phyloP scores from a whole-genome alignment of 2,329 filamentous ascomycete genomes.

The Pochonia chlamydosporia region DNA sequence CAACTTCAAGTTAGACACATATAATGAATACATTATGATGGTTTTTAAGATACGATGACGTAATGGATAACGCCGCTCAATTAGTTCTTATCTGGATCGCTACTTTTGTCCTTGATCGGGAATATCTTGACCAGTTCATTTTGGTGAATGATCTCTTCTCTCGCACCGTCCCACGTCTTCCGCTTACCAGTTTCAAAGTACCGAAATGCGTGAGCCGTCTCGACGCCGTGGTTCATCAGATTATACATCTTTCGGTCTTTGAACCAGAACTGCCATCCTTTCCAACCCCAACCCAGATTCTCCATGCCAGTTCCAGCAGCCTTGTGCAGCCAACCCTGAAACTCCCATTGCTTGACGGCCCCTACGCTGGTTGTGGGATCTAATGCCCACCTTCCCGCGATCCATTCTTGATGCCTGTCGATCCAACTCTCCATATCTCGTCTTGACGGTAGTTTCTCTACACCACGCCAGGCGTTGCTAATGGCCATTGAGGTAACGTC shows the following conservation, averaged over 20 bases:
- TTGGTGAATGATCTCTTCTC: slow-evolving; percentile 21
- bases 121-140: neutral
- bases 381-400: neutral
- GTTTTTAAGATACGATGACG: too few relatives aligned
- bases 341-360: slow-evolving; percentile 23
- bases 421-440: neutral
- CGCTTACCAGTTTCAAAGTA: slow-evolving; percentile 35
- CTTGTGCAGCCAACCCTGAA: slow-evolving; percentile 28
- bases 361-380: neutral
- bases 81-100: too few relatives aligned
- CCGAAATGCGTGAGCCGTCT: slow-evolving; percentile 33
- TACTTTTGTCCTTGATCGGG: too few relatives aligned
- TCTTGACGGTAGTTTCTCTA: neutral
- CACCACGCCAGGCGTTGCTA: slow-evolving; percentile 31
- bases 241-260: slow-evolving; percentile 29
- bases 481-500: slow-evolving; percentile 34
- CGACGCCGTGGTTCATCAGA: slow-evolving; percentile 31
- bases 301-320: slow-evolving; percentile 36
- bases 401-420: neutral
- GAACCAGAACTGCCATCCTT: slow-evolving; percentile 36
- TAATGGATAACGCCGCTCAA: too few relatives aligned
- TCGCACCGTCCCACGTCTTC: slow-evolving; percentile 31
- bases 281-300: slow-evolving; percentile 33
- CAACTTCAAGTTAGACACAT: too few relatives aligned
- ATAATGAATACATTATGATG: too few relatives aligned